Evolutionary conservation across 148 eudicot species (phyloP), one percentile per base, ranked within the genome.

Genomic region (Diospyros lotus): DNA sequence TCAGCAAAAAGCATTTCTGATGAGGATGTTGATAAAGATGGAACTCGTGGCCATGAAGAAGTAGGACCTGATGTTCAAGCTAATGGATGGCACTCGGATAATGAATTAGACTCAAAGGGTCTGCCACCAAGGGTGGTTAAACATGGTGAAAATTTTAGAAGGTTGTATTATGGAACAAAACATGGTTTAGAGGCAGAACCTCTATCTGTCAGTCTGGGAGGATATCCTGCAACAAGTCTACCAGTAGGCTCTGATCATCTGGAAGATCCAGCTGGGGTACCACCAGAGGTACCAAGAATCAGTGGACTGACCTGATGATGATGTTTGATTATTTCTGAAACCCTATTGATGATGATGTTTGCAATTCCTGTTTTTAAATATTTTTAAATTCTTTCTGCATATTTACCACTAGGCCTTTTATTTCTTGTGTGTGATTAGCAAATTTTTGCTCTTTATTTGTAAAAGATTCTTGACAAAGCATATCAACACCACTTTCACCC

Each of bases 61-160:
- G 77, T 55, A 50, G 88, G 80, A 59, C 64, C 84, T 76, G 71
- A 50, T 79, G 77, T 58, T 64, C 85, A 81, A 66, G 86, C 67
- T 73, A 84, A 71, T 74, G 94, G 88, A 64, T 89, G 89, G 94
- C 92, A 89, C 81, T 90, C 97, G 68, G 99, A 95, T 80, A 88
- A 82, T 77, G 97, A 90, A 80, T 72, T 87, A 74, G 79, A 79
- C 62, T 83, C 90, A 15, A 92, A 88, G 77, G 84, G 88, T 43
- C 82, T 84, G 71, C 90, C 86, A 48, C 91, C 89, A 41, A 80
- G 91, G 72, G 81, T 86, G 48, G 74, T 80, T 64, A 83, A 82
- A 45, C 76, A 61, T 58, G 77, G 58, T 67, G 87, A 74, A 74
- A 83, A 84, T 28, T 39, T 71, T 58, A 73, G 74, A 75, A 73